Evolutionary conservation across 1,284 basidiomycete species (phyloP), one percentile per base, ranked within the genome.

Genomic region (Cutaneotrichosporon sp.): DNA sequence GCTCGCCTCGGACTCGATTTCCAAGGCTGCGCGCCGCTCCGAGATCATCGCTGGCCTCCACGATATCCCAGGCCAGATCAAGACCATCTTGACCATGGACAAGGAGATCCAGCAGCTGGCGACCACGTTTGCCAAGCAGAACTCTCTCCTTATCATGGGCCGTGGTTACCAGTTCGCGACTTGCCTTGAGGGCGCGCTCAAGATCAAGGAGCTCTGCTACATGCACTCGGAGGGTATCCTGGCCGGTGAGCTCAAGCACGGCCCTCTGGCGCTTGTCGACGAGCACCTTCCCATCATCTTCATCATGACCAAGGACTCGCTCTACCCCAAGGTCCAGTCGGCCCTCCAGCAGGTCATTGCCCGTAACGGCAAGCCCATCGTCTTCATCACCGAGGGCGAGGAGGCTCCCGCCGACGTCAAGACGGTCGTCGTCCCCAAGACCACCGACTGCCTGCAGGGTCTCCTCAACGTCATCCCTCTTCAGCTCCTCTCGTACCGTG

Each of bases 271-370:
- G 61, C 84, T 99, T 69, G 90, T 99, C 77, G 96, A 99, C 81
- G 96, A 98, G 84, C 93, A 95, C 83, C 95, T 97, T 88, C 94
- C 92, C 10, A 91, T 97, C 70, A 94, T 97, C 83, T 91, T 99
- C 83, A 88, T 99, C 84, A 98, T 98, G 95, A 99, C 97, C 53
- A 90, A 92, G 75, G 97, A 99, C 83, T 96, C 93, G 63, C 85
- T 98, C 57, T 99, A 98, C 83, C 93, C 96, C 76, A 99, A 99
- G 85, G 53, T 56, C 59, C 92, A 97, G 79, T 91, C 89, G 18
- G 97, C 97, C 34, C 90, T 97, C 72, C 84, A 92, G 61, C 96
- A 99, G 83, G 95, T 99, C 81, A 96, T 91, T 11, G 95, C 96
- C 47, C 90, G 96, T 80, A 97, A 96, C 82, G 97, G 95, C 62